A percentile compares a stretch with the other conserved stretches of the same genome.
phyloP scores from a whole-genome alignment of 352 stramenopile genomes.

The Saprolegnia parasitica region DNA sequence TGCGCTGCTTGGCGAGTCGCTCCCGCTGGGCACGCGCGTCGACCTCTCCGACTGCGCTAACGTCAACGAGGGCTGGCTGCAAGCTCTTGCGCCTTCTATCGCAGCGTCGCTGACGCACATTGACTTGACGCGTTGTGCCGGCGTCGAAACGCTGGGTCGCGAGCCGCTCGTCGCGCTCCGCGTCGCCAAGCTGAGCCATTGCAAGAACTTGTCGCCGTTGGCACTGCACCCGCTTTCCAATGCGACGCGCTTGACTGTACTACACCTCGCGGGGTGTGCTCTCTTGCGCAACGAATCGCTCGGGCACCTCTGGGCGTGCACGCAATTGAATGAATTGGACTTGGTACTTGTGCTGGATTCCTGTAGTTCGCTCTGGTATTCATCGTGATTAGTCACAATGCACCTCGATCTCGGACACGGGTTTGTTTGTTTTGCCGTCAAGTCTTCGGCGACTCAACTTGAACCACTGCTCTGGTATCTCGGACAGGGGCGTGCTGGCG shows the following conservation, averaged over 20 bases:
- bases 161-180: not conserved
- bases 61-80: not conserved
- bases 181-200: not conserved
- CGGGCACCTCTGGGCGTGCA: not conserved
- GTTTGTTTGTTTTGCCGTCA: not conserved
- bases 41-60: too few species aligned
- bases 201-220: not conserved
- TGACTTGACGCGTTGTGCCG: not conserved
- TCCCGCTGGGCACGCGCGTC: too few species aligned
- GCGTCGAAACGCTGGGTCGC: not conserved
- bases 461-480: not conserved
- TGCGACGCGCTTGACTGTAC: not conserved
- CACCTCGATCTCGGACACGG: not conserved
- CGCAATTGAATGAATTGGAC: not conserved
- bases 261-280: not conserved
- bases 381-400: not conserved
- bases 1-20: too few species aligned
- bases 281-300: not conserved
- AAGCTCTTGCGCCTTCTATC: not conserved
- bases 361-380: not conserved
- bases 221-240: not conserved
- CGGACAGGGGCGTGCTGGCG: not conserved
- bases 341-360: not conserved
- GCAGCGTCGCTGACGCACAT: not conserved
- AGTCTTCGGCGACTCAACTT: not conserved